Percentiles rank a stretch among this genome's conserved stretches.
These are phyloP conservation scores for Achlya hypogyna DNA, from an alignment of 352 stramenopile species.

Conservation along the genomic window DNA sequence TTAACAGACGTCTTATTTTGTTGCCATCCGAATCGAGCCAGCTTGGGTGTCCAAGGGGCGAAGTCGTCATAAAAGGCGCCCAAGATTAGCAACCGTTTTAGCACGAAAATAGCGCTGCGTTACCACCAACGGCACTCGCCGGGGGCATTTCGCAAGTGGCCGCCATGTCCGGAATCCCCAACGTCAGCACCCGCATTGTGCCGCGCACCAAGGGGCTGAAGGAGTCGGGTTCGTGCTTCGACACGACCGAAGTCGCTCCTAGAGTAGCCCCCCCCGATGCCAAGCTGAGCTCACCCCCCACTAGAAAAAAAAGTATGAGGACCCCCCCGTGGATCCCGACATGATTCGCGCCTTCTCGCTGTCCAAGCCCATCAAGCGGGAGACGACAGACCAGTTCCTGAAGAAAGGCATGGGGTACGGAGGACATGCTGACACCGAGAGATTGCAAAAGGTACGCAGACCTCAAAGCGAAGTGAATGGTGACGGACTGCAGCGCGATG, in stretches of 20 bases:
- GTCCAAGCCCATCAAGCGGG: conserved; percentile 74
- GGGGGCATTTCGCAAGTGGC: background rate
- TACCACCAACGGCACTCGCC: background rate
- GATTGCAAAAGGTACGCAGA: conserved; percentile 28
- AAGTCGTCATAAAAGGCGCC: no score
- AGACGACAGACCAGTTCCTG: conserved; percentile 86
- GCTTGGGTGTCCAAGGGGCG: no score
- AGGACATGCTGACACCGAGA: conserved; percentile 68
- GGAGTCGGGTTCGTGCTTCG: conserved; percentile 93
- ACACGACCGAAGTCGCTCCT: conserved; percentile 66
- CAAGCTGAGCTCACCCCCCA: background rate
- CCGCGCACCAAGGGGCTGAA: conserved; percentile 60
- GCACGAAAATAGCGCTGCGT: background rate
- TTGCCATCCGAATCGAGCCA: background rate
- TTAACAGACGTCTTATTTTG: background rate
- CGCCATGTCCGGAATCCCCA: conserved; percentile 61
- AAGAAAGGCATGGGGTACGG: conserved; percentile 84
- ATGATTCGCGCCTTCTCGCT: conserved; percentile 86
- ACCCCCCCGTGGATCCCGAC: conserved; percentile 50
- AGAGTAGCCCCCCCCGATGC: conserved; percentile 6
- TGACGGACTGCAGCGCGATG: conserved; percentile 34
- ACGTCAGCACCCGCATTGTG: conserved; percentile 76
- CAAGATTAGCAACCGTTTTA: background rate
- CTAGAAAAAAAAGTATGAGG: conserved; percentile 61
- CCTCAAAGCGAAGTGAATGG: conserved; percentile 2